Conservation (phyloP, 345 rosid genomes). For the Lumnitzera littorea region DNA sequence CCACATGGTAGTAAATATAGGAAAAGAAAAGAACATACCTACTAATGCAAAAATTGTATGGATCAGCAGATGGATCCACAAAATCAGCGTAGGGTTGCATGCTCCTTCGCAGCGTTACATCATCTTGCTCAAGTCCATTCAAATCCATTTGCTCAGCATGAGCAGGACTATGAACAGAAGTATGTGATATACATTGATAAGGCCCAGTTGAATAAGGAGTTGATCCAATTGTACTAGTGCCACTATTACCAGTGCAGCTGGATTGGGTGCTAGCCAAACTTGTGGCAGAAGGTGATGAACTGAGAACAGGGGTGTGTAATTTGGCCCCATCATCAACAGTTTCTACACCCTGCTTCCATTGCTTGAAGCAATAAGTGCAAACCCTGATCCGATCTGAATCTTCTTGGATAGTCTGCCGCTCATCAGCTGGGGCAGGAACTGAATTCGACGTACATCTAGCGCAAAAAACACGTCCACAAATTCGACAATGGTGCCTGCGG, state of each 20-base stretch:
- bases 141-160: conserved; percentile 44
- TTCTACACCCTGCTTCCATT: conserved; percentile 52
- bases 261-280: conserved; percentile 69
- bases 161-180: conserved; percentile 28
- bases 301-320: conserved; percentile 45
- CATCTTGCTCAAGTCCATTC: conserved; percentile 28
- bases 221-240: conserved; percentile 58
- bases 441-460: conserved; percentile 78
- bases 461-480: conserved; percentile 88
- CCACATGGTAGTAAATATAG: conserved; percentile 8
- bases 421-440: conserved; percentile 59
- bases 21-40: conserved; percentile 31
- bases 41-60: conserved; percentile 45
- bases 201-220: conserved; percentile 52
- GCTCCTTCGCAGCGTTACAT: conserved; percentile 27
- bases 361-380: conserved; percentile 83
- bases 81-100: conserved; percentile 24
- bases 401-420: conserved; percentile 39
- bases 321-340: conserved; percentile 39
- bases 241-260: conserved; percentile 57
- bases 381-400: conserved; percentile 75
- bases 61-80: conserved; percentile 36
- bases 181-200: conserved; percentile 42
- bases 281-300: conserved; percentile 65
- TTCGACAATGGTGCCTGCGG: conserved; percentile 90